Evolutionary conservation across 2,329 filamentous ascomycete genomes (phyloP).

Genomic region (Aschersonia sp.): DNA sequence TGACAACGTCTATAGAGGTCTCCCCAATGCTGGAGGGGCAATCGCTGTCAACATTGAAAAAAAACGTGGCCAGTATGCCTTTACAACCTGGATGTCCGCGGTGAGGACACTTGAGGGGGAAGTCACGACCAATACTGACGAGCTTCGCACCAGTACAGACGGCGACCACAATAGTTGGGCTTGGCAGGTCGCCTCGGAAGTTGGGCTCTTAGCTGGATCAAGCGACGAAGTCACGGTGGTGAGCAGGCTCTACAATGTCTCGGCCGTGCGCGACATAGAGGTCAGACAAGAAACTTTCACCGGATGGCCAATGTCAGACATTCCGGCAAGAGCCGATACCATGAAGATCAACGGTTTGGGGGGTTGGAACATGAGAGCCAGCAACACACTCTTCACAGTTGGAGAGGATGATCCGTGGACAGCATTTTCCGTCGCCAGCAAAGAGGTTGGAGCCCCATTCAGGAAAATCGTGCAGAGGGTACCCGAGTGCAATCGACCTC

Average conservation of each 20-base stretch:
- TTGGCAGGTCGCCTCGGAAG: slow-evolving; percentile 6
- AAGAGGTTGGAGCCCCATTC: slow-evolving; percentile 2
- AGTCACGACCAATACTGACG: too few species aligned
- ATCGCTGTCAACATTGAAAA: slow-evolving; percentile 3
- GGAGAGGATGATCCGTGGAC: slow-evolving; percentile 17
- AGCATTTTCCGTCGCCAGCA: slow-evolving; percentile 5
- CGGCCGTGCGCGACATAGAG: neutral
- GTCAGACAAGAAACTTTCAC: neutral
- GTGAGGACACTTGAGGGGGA: neutral
- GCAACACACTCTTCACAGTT: slow-evolving; percentile 13
- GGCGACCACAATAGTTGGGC: slow-evolving; percentile 6
- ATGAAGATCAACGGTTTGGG: slow-evolving; percentile 18
- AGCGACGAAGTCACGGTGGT: slow-evolving; percentile 4
- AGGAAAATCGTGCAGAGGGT: slow-evolving; percentile 1
- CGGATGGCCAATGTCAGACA: slow-evolving; percentile 1
- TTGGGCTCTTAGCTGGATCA: slow-evolving; percentile 6
- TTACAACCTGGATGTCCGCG: slow-evolving; percentile 4
- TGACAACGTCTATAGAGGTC: neutral
- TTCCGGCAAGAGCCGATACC: neutral
- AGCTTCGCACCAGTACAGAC: slow-evolving; percentile 6
- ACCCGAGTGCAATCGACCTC: slow-evolving; percentile 2
- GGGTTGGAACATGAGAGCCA: slow-evolving; percentile 13
- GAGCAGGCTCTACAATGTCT: neutral
- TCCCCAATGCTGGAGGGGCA: neutral
- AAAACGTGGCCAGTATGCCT: slow-evolving; percentile 3